A percentile compares a stretch with the other conserved stretches of the same genome.
phyloP scores from a whole-genome alignment of 2,329 filamentous ascomycete genomes.

The Cercospora janseana region DNA sequence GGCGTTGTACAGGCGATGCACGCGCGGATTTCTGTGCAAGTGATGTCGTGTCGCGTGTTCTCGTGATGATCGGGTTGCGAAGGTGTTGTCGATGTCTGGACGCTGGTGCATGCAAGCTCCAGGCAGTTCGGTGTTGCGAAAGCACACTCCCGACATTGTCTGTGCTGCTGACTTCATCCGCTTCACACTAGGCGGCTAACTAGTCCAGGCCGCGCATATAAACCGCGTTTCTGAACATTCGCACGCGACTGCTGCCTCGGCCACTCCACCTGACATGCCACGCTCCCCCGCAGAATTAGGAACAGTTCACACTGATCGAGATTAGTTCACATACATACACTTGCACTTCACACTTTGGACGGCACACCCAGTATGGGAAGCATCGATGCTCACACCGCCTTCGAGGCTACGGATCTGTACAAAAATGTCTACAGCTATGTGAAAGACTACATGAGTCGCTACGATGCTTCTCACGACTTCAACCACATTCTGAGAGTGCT shows the following conservation, averaged over 20 bases:
- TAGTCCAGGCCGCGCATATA: too few species aligned
- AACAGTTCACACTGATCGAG: too few species aligned
- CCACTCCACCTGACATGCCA: too few species aligned
- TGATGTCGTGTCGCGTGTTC: conserved; percentile 5
- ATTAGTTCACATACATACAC: too few species aligned
- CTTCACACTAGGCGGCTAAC: too few species aligned
- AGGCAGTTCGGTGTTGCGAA: conserved; percentile 12
- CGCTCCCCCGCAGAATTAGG: too few species aligned
- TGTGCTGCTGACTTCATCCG: conserved; percentile 10
- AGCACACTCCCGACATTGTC: conserved; percentile 1
- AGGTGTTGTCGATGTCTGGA: conserved; percentile 3
- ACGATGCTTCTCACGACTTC: conserved; percentile 87
- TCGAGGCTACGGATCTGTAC: conserved; percentile 35
- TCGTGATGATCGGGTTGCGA: conserved; percentile 11
- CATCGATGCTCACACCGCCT: conserved; percentile 18
- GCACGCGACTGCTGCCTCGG: too few species aligned
- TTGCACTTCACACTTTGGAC: too few species aligned
- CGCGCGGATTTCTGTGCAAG: not conserved
- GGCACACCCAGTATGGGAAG: too few species aligned
- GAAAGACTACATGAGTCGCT: conserved; percentile 68
- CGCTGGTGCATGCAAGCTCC: conserved; percentile 1
- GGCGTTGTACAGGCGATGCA: not conserved
- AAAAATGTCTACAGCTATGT: conserved; percentile 57
- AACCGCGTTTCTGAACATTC: not conserved
- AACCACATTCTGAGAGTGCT: conserved; percentile 78